Evolutionary conservation across 805 yeast genomes (phyloP).

Genomic region (Danielia oregonensis): DNA sequence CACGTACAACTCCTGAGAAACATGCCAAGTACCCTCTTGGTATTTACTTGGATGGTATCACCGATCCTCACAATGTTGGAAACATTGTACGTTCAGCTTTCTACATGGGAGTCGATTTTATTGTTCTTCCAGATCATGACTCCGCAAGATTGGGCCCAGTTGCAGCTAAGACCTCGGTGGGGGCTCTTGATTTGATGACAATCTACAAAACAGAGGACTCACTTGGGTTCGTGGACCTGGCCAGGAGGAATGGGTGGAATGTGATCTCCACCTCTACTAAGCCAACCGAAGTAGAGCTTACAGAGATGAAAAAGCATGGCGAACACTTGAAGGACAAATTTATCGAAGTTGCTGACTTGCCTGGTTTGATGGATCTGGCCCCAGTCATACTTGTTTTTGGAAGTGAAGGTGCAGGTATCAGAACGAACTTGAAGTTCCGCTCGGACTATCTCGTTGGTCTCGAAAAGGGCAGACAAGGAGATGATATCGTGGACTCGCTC

Average conservation of each 20-base stretch:
- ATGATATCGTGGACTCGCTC: conserved; percentile 62
- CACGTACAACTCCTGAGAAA: conserved; percentile 19
- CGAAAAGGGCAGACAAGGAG: conserved; percentile 27
- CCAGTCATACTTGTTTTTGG: conserved; percentile 79
- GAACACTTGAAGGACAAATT: conserved; percentile 30
- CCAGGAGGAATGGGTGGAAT: conserved; percentile 63
- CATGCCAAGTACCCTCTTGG: conserved; percentile 53
- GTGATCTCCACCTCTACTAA: conserved; percentile 58
- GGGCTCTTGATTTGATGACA: conserved; percentile 73
- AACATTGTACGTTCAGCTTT: conserved; percentile 78
- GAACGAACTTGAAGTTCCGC: conserved; percentile 58
- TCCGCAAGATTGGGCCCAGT: conserved; percentile 75
- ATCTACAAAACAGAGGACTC: conserved; percentile 59
- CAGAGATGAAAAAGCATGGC: conserved; percentile 24
- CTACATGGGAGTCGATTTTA: conserved; percentile 78
- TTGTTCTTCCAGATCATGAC: conserved; percentile 64
- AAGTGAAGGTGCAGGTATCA: conserved; percentile 80
- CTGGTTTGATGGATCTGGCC: conserved; percentile 36
- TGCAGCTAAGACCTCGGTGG: conserved; percentile 78
- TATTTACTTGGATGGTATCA: conserved; percentile 69
- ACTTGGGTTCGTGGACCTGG: conserved; percentile 54
- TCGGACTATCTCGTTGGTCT: conserved; percentile 51
- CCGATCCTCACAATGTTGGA: conserved; percentile 87
- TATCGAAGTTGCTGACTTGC: conserved; percentile 41
- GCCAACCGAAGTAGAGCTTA: conserved; percentile 20